Conservation (phyloP, 768 basidiomycete species). For the Mrakia hoshinonis region DNA sequence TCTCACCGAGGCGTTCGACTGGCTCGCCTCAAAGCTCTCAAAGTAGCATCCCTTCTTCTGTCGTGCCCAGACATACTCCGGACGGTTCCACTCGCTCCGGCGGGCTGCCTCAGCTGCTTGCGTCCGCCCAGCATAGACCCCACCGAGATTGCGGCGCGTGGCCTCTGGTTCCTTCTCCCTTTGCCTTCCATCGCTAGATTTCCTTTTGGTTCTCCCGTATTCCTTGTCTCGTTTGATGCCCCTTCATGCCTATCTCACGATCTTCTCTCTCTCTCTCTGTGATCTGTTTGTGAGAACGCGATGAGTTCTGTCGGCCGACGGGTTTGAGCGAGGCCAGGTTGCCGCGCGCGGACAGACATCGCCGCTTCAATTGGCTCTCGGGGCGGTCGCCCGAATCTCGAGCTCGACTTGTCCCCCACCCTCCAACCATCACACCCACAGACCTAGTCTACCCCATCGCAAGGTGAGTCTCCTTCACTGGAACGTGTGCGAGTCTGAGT, state of each 20-base stretch:
- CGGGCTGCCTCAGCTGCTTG: too few relatives aligned
- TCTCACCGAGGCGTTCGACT: conserved; percentile 21
- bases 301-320: not conserved
- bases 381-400: not conserved
- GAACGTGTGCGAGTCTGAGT: not conserved
- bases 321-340: too few relatives aligned
- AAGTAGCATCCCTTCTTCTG: not conserved
- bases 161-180: not conserved
- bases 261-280: not conserved
- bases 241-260: too few relatives aligned
- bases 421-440: conserved; percentile 9
- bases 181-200: not conserved
- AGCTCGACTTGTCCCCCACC: not conserved
- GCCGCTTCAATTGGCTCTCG: too few relatives aligned
- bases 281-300: too few relatives aligned
- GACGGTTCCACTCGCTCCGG: too few relatives aligned
- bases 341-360: too few relatives aligned
- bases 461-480: not conserved
- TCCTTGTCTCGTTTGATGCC: not conserved
- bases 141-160: too few relatives aligned
- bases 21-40: conserved; percentile 9
- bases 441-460: not conserved
- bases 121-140: too few relatives aligned
- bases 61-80: too few relatives aligned
- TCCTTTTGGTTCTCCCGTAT: not conserved